Conservation (phyloP, 2,329 filamentous ascomycete genomes). For the Cadophora sp. region DNA sequence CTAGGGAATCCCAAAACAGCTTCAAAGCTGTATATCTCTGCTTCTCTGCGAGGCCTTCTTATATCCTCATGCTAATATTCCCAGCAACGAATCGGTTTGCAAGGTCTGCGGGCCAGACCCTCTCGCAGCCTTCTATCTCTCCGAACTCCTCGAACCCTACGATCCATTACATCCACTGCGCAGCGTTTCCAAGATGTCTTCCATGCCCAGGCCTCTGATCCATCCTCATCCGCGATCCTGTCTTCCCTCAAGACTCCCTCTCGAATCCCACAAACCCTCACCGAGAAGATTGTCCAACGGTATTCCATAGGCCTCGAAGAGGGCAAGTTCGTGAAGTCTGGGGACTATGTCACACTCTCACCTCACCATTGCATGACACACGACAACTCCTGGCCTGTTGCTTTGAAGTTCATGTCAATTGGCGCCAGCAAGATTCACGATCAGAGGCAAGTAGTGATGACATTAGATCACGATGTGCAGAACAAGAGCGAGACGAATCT, state of each 20-base stretch:
- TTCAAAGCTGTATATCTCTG: too few relatives aligned
- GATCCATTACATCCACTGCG: constrained; percentile 41
- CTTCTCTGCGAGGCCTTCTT: background rate
- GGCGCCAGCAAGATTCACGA: constrained; percentile 78
- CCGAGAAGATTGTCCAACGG: constrained; percentile 89
- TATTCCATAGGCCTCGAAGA: constrained; percentile 78
- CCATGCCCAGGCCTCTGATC: constrained; percentile 66
- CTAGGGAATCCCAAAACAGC: too few relatives aligned
- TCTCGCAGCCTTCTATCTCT: constrained; percentile 38
- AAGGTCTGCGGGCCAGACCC: constrained; percentile 42
- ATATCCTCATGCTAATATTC: background rate
- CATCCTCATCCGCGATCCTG: constrained; percentile 58
- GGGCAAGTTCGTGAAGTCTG: constrained; percentile 77
- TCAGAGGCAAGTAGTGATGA: constrained; percentile 78
- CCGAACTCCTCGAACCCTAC: constrained; percentile 34
- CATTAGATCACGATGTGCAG: constrained; percentile 88
- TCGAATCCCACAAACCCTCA: constrained; percentile 73
- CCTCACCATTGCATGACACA: constrained; percentile 85
- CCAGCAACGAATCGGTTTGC: constrained; percentile 40
- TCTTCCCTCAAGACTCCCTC: constrained; percentile 54
- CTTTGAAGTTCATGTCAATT: constrained; percentile 80
- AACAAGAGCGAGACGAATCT: constrained; percentile 81
- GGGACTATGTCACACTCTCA: constrained; percentile 82
- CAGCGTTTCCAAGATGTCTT: constrained; percentile 60
- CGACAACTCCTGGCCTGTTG: constrained; percentile 81